Conservation (phyloP, 495 filamentous ascomycete genomes). For the Rhizodiscina lignyota region DNA sequence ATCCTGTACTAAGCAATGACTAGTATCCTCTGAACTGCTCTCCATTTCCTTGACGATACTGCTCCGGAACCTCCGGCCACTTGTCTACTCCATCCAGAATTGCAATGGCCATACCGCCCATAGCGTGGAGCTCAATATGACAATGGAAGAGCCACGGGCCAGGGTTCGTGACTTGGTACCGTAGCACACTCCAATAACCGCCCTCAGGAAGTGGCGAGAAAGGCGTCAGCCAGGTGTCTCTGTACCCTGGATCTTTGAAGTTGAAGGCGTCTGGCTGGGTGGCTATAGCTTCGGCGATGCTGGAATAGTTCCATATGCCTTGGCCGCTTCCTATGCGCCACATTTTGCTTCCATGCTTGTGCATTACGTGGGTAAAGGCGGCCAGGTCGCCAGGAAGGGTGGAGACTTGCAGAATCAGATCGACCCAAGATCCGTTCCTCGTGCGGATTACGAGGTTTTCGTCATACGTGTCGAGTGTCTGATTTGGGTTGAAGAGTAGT, state of each 20-base stretch:
- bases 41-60: no score
- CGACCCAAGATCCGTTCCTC: no score
- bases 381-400: conserved; percentile 32
- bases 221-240: no score
- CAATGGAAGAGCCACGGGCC: conserved; percentile 44
- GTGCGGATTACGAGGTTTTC: conserved; percentile 28
- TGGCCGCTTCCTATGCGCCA: conserved; percentile 35
- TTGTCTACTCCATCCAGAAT: conserved; percentile 40
- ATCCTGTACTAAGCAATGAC: no score
- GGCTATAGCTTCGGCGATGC: conserved; percentile 33
- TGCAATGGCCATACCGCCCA: conserved; percentile 37
- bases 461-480: conserved; percentile 11
- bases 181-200: conserved; percentile 31
- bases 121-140: conserved; percentile 40
- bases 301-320: conserved; percentile 31
- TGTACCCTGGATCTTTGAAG: conserved; percentile 31
- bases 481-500: conserved; percentile 28
- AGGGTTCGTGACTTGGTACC: conserved; percentile 42
- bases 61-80: conserved; percentile 28
- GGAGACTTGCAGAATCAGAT: no score
- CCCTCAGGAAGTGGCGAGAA: conserved; percentile 23
- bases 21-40: no score
- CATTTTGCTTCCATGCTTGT: conserved; percentile 47
- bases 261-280: conserved; percentile 34
- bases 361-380: no score